phyloP scores from a whole-genome alignment of 2,329 filamentous ascomycete species.

The Exophiala bonariae region DNA sequence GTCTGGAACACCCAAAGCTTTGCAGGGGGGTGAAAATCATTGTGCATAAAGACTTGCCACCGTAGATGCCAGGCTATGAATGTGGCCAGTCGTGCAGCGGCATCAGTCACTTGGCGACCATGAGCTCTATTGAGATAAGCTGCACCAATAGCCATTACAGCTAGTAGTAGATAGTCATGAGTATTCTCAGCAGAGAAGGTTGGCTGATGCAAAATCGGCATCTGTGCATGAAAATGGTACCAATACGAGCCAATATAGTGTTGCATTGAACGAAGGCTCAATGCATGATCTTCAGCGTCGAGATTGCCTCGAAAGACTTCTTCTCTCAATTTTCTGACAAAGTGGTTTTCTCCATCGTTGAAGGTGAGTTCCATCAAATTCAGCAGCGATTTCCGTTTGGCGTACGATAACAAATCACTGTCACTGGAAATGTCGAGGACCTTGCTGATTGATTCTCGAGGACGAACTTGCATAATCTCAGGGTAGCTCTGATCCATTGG shows the following conservation, averaged over 20 bases:
- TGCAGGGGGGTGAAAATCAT: conserved; percentile 83
- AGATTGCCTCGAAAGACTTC: conserved; percentile 76
- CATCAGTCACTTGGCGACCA: conserved; percentile 68
- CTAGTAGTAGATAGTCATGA: conserved; percentile 78
- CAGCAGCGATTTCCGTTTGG: conserved; percentile 79
- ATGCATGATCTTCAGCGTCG: conserved; percentile 58
- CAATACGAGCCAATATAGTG: conserved; percentile 90
- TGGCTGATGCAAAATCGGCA: conserved; percentile 90
- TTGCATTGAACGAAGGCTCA: conserved; percentile 94
- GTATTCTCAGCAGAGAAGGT: conserved; percentile 88
- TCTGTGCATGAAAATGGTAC: conserved; percentile 89
- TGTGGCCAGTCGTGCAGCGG: conserved; percentile 77
- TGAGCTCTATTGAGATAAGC: conserved; percentile 83
- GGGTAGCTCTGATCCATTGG: conserved; percentile 65
- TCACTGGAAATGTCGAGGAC: conserved; percentile 76
- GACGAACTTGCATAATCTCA: conserved; percentile 59
- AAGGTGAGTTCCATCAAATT: conserved; percentile 81
- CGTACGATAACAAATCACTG: conserved; percentile 77
- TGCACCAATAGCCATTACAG: conserved; percentile 89
- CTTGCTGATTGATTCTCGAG: conserved; percentile 85
- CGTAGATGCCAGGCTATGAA: conserved; percentile 88
- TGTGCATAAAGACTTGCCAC: conserved; percentile 92
- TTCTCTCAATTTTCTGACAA: conserved; percentile 71
- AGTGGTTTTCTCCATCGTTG: conserved; percentile 74
- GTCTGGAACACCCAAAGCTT: conserved; percentile 96